These are phyloP conservation scores for Melampsora americana DNA, from an alignment of 1,284 basidiomycete species.

Conservation along the genomic window DNA sequence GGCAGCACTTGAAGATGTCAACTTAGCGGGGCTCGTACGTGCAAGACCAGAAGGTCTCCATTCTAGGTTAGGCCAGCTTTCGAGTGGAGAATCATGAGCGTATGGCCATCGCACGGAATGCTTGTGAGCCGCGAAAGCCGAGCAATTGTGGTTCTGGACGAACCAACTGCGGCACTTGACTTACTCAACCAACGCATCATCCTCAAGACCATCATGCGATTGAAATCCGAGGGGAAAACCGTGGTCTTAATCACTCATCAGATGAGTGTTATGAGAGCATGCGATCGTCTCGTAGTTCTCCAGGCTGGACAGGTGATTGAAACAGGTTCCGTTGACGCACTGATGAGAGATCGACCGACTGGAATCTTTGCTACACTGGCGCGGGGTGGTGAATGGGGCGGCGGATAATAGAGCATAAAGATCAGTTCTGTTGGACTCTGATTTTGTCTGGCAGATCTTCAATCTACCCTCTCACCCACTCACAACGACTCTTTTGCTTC, in stretches of 20 bases:
- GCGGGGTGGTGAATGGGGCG: constrained; percentile 10
- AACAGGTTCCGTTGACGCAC: constrained; percentile 61
- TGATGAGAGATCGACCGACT: constrained; percentile 34
- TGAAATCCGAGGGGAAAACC: constrained; percentile 73
- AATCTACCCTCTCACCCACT: too few species aligned
- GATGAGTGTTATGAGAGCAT: constrained; percentile 70
- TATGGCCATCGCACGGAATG: constrained; percentile 52
- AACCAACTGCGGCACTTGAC: constrained; percentile 93
- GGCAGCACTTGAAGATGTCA: constrained; percentile 5
- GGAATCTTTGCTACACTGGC: constrained; percentile 48
- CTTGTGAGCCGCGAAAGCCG: constrained; percentile 51
- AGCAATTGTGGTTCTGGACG: constrained; percentile 62
- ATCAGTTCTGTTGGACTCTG: too few species aligned
- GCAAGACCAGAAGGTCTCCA: constrained; percentile 4
- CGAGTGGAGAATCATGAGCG: constrained; percentile 54
- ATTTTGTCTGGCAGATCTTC: too few species aligned
- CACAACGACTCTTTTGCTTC: too few species aligned
- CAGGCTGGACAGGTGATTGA: constrained; percentile 76
- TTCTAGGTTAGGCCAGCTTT: constrained; percentile 44
- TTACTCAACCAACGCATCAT: constrained; percentile 79
- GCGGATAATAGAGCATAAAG: neutral
- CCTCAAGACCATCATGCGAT: constrained; percentile 77
- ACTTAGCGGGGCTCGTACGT: neutral
- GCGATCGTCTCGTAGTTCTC: constrained; percentile 90
- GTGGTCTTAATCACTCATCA: constrained; percentile 97